These are phyloP conservation scores for Triticum aestivum DNA, from an alignment of 176 grass and related monocot species.

Conservation along the genomic window IWGSC_CS_RefSeq_v2.1 NC_057799.1:317737716-317738215, in stretches of 20 bases:
- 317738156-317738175: too few species aligned
- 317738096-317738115: not conserved
- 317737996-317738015: not conserved
- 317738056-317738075: not conserved
- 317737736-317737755: conserved; percentile 18
- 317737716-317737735: not conserved
- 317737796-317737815: not conserved
- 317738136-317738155: too few species aligned
- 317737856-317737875: not conserved
- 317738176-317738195: too few species aligned
- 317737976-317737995: not conserved
- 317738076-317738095: not conserved
- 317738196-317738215: too few species aligned
- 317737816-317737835: not conserved
- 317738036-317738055: conserved; percentile 34
- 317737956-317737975: conserved; percentile 29
- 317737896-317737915: not conserved
- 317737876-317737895: not conserved
- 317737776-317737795: not conserved
- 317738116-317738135: too few species aligned
- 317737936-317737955: not conserved
- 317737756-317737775: conserved; percentile 8
- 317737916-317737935: not conserved
- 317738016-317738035: conserved; percentile 15
- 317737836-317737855: conserved; percentile 11